Evolutionary conservation across 2,329 filamentous ascomycete species (phyloP), one percentile per base, ranked within the genome.

Genomic region (Alternaria sp.): DNA sequence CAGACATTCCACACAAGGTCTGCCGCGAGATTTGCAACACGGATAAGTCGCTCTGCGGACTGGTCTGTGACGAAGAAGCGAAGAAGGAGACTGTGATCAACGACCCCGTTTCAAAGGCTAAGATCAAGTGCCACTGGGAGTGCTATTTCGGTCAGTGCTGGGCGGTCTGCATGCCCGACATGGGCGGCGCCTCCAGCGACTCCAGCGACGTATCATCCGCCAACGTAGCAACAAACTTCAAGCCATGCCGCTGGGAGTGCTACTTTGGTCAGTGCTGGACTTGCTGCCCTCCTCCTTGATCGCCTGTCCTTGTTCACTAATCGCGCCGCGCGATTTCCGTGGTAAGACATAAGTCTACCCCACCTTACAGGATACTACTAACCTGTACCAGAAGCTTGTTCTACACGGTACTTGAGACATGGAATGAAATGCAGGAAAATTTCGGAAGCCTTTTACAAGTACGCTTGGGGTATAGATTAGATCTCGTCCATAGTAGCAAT

Each of bases 21-120:
- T 60, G 57, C 43, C 50, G 50, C 21, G 45, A 55, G 50, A 28
- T 60, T 13, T 57, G 54, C 26, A 30, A 19, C 17, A 49, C 23
- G 5, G 54, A 57, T 17, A 28, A 30, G 6, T 44, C 36, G 26
- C 19, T 58, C 56, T 58, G 45, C n/a, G 45, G 30, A 17, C n/a
- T 52, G 26, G 13, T 50, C 13, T 57, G 28, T 36, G 26, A 36
- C 19, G 19, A 17, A 19, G 21, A 57, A 40, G 44, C 15, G 17
- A 15, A 52, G 9, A 25, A 40, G 9, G 19, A 52, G 21, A 15
- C 17, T 26, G 21, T 5, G 32, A 8, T 5, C 13, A 30, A 30
- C 19, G 49, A 51, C 17, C 6, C 21, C 5, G 49, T 40, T 17
- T 40, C 49, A 12, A 7, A 12, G 19, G 5, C 9, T 15, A 17